Conservation (phyloP, 306 rosid genomes). For the Vigna mungo region DNA sequence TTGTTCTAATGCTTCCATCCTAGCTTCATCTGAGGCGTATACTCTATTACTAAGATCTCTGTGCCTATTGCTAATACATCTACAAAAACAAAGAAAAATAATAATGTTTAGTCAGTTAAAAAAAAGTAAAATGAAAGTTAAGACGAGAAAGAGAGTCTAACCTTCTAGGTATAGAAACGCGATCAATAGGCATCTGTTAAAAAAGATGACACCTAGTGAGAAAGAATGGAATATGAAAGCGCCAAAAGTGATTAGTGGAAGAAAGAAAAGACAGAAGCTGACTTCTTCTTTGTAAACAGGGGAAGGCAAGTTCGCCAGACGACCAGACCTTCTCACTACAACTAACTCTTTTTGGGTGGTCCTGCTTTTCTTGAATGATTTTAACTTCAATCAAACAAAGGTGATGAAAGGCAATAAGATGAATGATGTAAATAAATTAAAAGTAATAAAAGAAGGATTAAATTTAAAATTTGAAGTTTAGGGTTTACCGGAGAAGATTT, state of each 20-base stretch:
- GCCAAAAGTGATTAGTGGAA: not conserved
- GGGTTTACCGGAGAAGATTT: constrained; percentile 58
- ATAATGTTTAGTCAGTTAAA: not conserved
- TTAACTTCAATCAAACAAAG: constrained; percentile 43
- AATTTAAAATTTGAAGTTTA: not conserved
- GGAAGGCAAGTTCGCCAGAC: constrained; percentile 64
- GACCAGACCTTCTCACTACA: constrained; percentile 74
- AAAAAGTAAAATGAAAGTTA: not conserved
- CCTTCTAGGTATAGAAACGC: constrained; percentile 65
- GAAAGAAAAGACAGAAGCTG: not conserved
- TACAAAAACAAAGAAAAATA: not conserved
- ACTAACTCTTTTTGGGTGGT: constrained; percentile 51
- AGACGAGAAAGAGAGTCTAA: constrained; percentile 6
- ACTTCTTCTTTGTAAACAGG: constrained; percentile 80
- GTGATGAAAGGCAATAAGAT: not conserved
- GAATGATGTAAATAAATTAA: not conserved
- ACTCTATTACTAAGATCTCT: constrained; percentile 73
- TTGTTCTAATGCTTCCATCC: constrained; percentile 60
- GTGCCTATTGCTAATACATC: constrained; percentile 16
- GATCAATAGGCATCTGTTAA: constrained; percentile 55
- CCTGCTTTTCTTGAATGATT: constrained; percentile 55
- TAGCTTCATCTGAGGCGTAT: constrained; percentile 66
- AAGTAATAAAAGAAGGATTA: not conserved
- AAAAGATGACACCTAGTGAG: not conserved
- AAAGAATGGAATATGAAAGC: not conserved